Conservation (phyloP, 805 yeast genomes). For the Hanseniaspora lachancei region DNA sequence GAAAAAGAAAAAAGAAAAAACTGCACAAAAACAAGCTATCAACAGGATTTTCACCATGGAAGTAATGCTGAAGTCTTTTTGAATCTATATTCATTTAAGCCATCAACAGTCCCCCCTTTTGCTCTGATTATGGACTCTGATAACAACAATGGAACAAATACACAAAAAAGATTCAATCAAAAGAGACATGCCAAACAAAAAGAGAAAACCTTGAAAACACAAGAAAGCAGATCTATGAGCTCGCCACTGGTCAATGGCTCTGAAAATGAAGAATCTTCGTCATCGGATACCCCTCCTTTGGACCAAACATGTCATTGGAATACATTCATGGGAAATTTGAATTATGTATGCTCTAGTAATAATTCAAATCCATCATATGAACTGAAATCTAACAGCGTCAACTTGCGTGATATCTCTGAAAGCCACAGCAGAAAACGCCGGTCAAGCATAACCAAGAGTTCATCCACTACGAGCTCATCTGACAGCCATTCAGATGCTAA, state of each 20-base stretch:
- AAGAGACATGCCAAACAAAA: constrained; percentile 4
- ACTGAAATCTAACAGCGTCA: background rate
- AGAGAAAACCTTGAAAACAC: background rate
- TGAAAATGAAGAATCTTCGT: background rate
- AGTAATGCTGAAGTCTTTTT: constrained; percentile 14
- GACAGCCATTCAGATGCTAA: background rate
- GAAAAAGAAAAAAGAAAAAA: background rate
- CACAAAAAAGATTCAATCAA: constrained; percentile 6
- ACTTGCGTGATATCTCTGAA: background rate
- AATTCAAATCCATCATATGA: background rate
- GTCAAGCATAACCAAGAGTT: background rate
- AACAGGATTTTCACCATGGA: background rate
- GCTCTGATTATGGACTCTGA: constrained; percentile 37
- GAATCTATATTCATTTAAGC: constrained; percentile 28
- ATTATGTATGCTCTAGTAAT: background rate
- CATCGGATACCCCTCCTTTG: background rate
- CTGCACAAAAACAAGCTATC: too few species aligned
- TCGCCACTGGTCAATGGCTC: background rate
- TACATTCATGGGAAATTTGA: background rate
- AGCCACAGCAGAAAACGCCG: background rate
- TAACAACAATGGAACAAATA: background rate
- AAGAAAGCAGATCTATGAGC: background rate
- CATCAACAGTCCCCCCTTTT: constrained; percentile 47
- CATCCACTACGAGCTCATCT: background rate
- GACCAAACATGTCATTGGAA: constrained; percentile 5